Base-by-base conservation (phyloP, 192 early-diverging fungal genomes). In the Podila verticillata region DNA sequence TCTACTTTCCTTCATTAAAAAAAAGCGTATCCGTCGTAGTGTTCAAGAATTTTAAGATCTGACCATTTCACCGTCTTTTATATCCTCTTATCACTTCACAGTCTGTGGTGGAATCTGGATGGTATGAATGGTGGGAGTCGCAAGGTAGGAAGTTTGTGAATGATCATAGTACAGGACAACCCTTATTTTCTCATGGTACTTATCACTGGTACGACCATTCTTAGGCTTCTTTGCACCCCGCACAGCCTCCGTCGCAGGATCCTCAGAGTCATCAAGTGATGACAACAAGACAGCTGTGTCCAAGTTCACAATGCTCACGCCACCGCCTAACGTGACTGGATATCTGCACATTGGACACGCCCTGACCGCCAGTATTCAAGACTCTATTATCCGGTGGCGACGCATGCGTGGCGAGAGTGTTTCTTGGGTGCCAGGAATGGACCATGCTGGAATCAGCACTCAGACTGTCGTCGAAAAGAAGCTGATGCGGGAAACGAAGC, bases 111-210 rank as follows among this genome's bases (percentile, higher is more conserved):
- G 97, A 99, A 70, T 81, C 91, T 61, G 95, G 94, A 15, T 98
- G 96, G 97, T 99, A 99, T 66, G 89, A 91, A 30, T 99, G 96
- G 95, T 99, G 97, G 97, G 95, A 97, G 68, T 87, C 90, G 57
- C 86, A 89, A 67, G 94, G 94, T 79, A 81, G 73, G 39, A 15
- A 10, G 15, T 44, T n/a, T 19, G 49, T 65, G n/a, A 9, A 47
- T 15, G 31, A 10, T 44, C 17, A 15, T 10, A 15, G 13, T 17
- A 44, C 39, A 15, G 7, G 2, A 15, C 39, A 4, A 15, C 1
- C 7, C 1, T 15, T 17, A 9, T 56, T 34, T 64, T 12, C 12
- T 7, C 13, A 26, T 6, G 24, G 22, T 17, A 26, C 39, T 66
- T 1, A 44, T 29, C 28, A 13, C 49, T 54, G n/a, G 15, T 7